A percentile compares a stretch with the other conserved stretches of the same genome.
phyloP scores from a whole-genome alignment of 306 rosid species.

The Sechiopsis laciniata region DNA sequence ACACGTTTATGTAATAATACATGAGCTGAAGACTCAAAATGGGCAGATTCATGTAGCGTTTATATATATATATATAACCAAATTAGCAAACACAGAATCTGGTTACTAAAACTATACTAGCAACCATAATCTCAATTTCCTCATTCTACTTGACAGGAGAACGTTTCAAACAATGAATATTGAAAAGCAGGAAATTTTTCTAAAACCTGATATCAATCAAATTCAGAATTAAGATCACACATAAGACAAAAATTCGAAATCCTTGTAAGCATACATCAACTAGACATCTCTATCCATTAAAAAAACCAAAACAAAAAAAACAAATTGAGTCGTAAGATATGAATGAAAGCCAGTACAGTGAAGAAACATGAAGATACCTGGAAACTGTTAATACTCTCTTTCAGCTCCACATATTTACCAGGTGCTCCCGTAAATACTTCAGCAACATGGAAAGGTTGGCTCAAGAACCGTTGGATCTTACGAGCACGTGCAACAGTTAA shows the following conservation, averaged over 20 bases:
- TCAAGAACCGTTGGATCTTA: conserved; percentile 67
- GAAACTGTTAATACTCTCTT: conserved; percentile 76
- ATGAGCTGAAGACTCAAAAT: not conserved
- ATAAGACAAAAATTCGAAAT: not conserved
- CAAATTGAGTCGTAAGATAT: not conserved
- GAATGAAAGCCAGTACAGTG: not conserved
- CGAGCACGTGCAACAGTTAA: conserved; percentile 98
- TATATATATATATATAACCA: too few species aligned
- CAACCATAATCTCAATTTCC: not conserved
- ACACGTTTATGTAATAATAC: not conserved
- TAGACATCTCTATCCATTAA: not conserved
- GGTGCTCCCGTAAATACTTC: conserved; percentile 99
- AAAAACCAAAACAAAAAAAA: not conserved
- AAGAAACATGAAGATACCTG: conserved; percentile 45
- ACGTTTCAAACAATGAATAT: not conserved
- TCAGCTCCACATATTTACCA: conserved; percentile 91
- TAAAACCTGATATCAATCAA: not conserved
- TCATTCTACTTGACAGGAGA: not conserved
- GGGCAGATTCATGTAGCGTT: not conserved
- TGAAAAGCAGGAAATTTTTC: not conserved
- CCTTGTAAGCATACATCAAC: not conserved
- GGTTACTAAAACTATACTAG: not conserved
- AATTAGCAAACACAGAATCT: not conserved
- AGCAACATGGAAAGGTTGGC: conserved; percentile 99
- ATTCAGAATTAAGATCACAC: not conserved